Conservation (phyloP, 2,329 filamentous ascomycete genomes). For the Gnomoniopsis smithogilvyi region DNA sequence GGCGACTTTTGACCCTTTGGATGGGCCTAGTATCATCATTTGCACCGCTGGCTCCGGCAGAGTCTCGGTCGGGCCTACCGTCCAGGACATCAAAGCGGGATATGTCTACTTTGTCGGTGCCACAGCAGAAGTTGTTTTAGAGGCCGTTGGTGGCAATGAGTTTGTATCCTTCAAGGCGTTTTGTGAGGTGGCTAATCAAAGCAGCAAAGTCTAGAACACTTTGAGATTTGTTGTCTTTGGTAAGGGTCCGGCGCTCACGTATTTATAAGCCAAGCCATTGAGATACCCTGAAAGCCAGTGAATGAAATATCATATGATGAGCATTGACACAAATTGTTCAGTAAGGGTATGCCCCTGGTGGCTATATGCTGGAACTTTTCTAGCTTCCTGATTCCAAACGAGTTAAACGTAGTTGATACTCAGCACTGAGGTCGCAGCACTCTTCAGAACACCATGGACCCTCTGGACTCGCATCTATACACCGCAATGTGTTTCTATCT, state of each 20-base stretch:
- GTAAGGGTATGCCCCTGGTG: too few relatives aligned
- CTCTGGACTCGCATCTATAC: too few relatives aligned
- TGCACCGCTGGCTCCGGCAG: conserved; percentile 81
- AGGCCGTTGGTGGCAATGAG: conserved; percentile 63
- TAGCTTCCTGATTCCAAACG: too few relatives aligned
- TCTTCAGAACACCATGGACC: too few relatives aligned
- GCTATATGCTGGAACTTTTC: too few relatives aligned
- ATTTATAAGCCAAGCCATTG: neutral
- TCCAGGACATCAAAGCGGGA: conserved; percentile 68
- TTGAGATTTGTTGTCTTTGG: neutral
- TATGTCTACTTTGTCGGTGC: conserved; percentile 85
- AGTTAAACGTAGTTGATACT: too few relatives aligned
- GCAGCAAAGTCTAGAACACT: conserved; percentile 34
- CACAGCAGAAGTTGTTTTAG: conserved; percentile 76
- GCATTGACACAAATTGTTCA: neutral
- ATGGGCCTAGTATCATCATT: conserved; percentile 88
- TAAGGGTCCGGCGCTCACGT: neutral
- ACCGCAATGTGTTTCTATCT: too few relatives aligned
- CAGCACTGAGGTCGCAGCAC: too few relatives aligned
- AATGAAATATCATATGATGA: neutral
- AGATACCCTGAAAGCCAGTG: conserved; percentile 3
- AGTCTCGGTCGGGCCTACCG: conserved; percentile 81
- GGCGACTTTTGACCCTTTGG: conserved; percentile 81
- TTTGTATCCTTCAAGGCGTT: conserved; percentile 93
- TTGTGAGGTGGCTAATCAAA: conserved; percentile 68